phyloP scores from a whole-genome alignment of 1,139 yeast species.

The Yamadazyma buinensis region DNA sequence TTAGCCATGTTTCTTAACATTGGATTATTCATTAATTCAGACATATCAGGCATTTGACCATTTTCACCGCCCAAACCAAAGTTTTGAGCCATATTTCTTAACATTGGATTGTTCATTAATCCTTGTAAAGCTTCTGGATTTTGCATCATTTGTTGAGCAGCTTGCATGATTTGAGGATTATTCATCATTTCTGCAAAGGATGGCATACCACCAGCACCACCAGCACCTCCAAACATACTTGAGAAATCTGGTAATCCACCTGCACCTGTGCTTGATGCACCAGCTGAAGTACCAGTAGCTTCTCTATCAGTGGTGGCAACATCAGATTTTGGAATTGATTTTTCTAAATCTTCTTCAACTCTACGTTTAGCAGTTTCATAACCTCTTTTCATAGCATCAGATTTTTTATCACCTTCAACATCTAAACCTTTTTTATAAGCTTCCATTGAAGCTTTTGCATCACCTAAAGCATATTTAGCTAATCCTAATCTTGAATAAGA shows the following conservation, averaged over 20 bases:
- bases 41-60: slow-evolving; percentile 50
- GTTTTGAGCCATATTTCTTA: slow-evolving; percentile 72
- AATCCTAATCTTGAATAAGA: slow-evolving; percentile 95
- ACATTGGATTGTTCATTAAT: slow-evolving; percentile 77
- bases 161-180: slow-evolving; percentile 88
- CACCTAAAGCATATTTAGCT: slow-evolving; percentile 87
- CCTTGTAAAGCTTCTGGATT: slow-evolving; percentile 77
- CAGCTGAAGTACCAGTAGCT: slow-evolving; percentile 15
- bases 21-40: slow-evolving; percentile 77
- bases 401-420: slow-evolving; percentile 78
- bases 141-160: slow-evolving; percentile 91
- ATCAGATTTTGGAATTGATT: slow-evolving; percentile 27
- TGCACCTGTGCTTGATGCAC: slow-evolving; percentile 28
- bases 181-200: slow-evolving; percentile 60
- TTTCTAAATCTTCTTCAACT: slow-evolving; percentile 69
- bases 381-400: slow-evolving; percentile 91
- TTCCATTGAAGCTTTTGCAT: slow-evolving; percentile 81
- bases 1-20: slow-evolving; percentile 66
- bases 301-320: slow-evolving; percentile 14
- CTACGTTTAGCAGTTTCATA: slow-evolving; percentile 89
- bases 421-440: slow-evolving; percentile 88
- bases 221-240: slow-evolving; percentile 42
- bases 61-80: slow-evolving; percentile 59
- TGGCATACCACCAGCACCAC: slow-evolving; percentile 63
- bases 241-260: slow-evolving; percentile 71